These are phyloP conservation scores for Botrytis paeoniae DNA, from an alignment of 2,329 filamentous ascomycete species.

Conservation along the genomic window DNA sequence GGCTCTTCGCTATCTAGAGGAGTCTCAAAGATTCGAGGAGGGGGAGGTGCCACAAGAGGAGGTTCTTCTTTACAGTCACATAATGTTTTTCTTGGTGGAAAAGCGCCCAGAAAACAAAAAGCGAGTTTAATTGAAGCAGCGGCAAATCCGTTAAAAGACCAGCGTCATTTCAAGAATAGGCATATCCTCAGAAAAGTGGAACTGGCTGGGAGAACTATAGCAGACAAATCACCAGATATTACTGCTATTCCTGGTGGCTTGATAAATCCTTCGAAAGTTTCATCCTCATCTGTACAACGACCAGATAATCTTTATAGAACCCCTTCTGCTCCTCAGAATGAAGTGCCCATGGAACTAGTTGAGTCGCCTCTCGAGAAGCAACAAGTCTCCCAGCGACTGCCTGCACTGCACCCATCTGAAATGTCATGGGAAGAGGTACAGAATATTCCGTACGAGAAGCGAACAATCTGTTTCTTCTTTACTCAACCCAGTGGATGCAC, in stretches of 20 bases:
- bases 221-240: constrained; percentile 43
- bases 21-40: not conserved
- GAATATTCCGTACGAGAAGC: constrained; percentile 10
- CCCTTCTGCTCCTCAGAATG: not conserved
- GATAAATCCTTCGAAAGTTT: constrained; percentile 27
- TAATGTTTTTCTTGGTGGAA: constrained; percentile 31
- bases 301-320: constrained; percentile 23
- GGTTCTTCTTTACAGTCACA: constrained; percentile 19
- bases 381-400: not conserved
- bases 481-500: not conserved
- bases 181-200: constrained; percentile 43
- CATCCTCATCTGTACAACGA: constrained; percentile 18
- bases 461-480: constrained; percentile 1
- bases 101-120: constrained; percentile 21
- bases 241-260: constrained; percentile 34
- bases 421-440: constrained; percentile 10
- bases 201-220: constrained; percentile 44
- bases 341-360: not conserved
- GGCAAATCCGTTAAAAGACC: constrained; percentile 42
- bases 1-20: not conserved
- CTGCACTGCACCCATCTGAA: constrained; percentile 13
- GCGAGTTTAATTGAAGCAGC: constrained; percentile 30
- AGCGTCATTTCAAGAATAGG: constrained; percentile 43
- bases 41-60: constrained; percentile 29
- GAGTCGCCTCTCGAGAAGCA: not conserved